Conservation (phyloP, 371 early-diverging fungal genomes). For the Apophysomyces variabilis region DNA sequence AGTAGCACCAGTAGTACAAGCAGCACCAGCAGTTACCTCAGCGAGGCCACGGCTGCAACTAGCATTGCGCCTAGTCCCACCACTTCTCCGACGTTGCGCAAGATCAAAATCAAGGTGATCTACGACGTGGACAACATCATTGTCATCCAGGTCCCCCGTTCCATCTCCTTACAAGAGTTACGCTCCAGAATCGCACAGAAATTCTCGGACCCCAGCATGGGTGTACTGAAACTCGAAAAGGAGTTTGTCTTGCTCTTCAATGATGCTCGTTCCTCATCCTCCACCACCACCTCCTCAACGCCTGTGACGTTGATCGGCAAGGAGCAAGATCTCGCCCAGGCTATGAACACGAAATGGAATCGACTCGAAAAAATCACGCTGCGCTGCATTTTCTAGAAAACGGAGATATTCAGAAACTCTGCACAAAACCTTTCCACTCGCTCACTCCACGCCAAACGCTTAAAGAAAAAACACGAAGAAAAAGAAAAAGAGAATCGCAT, state of each 20-base stretch:
- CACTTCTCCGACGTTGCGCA: constrained; percentile 4
- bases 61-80: neutral
- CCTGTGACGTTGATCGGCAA: constrained; percentile 27
- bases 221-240: constrained; percentile 7
- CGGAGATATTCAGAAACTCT: neutral
- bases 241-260: constrained; percentile 27
- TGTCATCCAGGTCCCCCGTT: constrained; percentile 38
- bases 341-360: constrained; percentile 38
- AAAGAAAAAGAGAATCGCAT: too few relatives aligned
- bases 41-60: neutral
- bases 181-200: constrained; percentile 37
- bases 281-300: constrained; percentile 16
- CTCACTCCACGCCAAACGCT: too few relatives aligned
- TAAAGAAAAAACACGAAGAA: too few relatives aligned
- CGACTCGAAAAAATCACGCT: constrained; percentile 36
- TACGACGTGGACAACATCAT: constrained; percentile 43
- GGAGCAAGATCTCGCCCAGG: constrained; percentile 27
- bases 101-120: constrained; percentile 42
- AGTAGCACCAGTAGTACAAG: constrained; percentile 6
- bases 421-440: neutral
- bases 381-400: constrained; percentile 32
- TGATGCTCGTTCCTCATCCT: constrained; percentile 17
- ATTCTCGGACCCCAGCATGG: constrained; percentile 37
- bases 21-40: neutral
- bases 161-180: constrained; percentile 28